Evolutionary conservation across 1,284 basidiomycete species (phyloP).

Genomic region (Testicularia cyperi): DNA sequence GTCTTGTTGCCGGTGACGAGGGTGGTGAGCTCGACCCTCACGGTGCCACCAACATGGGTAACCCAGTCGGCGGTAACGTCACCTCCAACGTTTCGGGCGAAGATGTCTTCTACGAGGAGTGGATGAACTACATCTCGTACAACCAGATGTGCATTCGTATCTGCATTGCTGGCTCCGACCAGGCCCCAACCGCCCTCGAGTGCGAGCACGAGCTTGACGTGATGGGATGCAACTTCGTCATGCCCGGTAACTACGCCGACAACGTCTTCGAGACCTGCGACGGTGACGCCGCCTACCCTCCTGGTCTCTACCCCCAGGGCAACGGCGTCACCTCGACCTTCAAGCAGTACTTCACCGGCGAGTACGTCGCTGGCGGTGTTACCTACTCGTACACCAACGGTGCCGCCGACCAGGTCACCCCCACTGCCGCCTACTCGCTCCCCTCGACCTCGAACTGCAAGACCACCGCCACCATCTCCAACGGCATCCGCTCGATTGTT

Average conservation of each 20-base stretch:
- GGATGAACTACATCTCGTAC: constrained; percentile 61
- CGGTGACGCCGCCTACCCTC: constrained; percentile 55
- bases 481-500: constrained; percentile 39
- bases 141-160: constrained; percentile 56
- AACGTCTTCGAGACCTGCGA: constrained; percentile 55
- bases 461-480: constrained; percentile 34
- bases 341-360: constrained; percentile 49
- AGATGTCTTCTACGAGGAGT: constrained; percentile 64
- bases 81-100: constrained; percentile 63
- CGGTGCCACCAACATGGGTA: constrained; percentile 61
- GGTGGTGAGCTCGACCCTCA: constrained; percentile 59
- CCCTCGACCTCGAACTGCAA: constrained; percentile 49
- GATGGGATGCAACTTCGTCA: constrained; percentile 60
- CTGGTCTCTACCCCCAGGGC: constrained; percentile 43
- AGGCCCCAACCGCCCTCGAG: constrained; percentile 36
- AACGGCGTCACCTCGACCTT: constrained; percentile 50
- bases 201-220: constrained; percentile 56
- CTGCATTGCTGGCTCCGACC: constrained; percentile 50
- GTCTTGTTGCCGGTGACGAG: constrained; percentile 35
- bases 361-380: constrained; percentile 37
- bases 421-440: constrained; percentile 46
- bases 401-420: constrained; percentile 41
- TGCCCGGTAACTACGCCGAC: constrained; percentile 55
- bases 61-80: constrained; percentile 65
- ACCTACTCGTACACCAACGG: constrained; percentile 49